Conservation (phyloP, 768 basidiomycete genomes). For the Cyclocybe cylindracea region DNA sequence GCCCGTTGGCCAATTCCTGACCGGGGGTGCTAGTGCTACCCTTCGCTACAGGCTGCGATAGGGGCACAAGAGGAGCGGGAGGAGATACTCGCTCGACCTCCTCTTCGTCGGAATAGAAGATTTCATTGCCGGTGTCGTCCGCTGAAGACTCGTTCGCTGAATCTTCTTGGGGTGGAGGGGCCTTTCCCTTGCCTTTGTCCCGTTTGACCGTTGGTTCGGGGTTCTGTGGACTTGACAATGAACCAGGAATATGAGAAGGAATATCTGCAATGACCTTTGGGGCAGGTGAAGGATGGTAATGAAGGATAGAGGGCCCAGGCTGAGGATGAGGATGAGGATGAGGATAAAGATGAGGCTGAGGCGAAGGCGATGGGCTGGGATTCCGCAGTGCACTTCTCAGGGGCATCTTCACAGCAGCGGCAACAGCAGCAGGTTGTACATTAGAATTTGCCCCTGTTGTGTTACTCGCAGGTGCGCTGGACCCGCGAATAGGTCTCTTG, state of each 20-base stretch:
- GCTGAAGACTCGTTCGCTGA: conserved; percentile 1
- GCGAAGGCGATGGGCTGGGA: conserved; percentile 51
- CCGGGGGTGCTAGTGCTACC: neutral
- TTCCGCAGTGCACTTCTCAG: conserved; percentile 65
- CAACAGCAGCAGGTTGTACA: neutral
- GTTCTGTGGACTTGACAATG: too few species aligned
- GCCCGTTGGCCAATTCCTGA: conserved; percentile 5
- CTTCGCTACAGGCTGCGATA: neutral
- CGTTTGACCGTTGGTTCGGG: neutral
- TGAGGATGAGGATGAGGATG: neutral
- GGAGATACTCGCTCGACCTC: conserved; percentile 18
- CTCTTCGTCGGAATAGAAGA: conserved; percentile 38
- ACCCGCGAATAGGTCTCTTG: too few species aligned
- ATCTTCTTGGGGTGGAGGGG: neutral
- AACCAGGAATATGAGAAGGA: neutral
- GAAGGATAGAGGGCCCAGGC: neutral
- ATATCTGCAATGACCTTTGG: neutral
- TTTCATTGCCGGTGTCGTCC: conserved; percentile 33
- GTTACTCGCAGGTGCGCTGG: too few species aligned
- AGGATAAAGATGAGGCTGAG: too few species aligned
- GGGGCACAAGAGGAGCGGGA: conserved; percentile 3
- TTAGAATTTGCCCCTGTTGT: too few species aligned
- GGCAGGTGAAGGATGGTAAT: neutral
- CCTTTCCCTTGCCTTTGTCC: conserved; percentile 21
- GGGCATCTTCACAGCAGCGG: conserved; percentile 41